Base-by-base conservation (phyloP, 2,329 filamentous ascomycete species). In the Cladosporium austrohemisphaericum region DNA sequence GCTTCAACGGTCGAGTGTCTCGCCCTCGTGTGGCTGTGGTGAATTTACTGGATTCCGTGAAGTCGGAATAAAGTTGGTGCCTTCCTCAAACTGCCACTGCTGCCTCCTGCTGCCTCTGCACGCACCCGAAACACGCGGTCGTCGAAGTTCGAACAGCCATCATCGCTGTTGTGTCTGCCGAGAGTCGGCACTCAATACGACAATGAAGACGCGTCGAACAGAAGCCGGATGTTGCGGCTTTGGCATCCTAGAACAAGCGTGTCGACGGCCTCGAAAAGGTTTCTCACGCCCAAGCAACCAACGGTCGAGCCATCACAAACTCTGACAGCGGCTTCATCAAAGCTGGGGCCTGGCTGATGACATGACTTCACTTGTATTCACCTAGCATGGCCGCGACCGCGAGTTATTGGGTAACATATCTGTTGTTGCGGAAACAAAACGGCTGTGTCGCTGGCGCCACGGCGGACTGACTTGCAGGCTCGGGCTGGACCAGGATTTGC, bases 391-490 rank as follows among this genome's bases (percentile, higher is more conserved):
- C 8, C 5, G 13, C 28, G 1, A 5, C 20, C 13, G n/a, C 3
- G 37, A 16, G 19, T 31, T 26, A 6, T 1, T 16, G 19, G 16
- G 20, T 22, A 25, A 40, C 23, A 26, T 14, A 40, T 5, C 11
- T 26, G 44, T 47, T 38, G 44, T 38, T 47, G 18, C 33, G 44
- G 44, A 19, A 38, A 47, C 44, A 37, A n/a, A 23, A 38, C 19
- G 36, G 16, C 33, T 10, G 16, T 20, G 28, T 26, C 20, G 26
- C 18, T 38, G 35, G 23, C 19, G 25, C 26, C 26, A 19, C 28
- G 31, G 31, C 31, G 31, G 23, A n/a, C 5, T 38, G 6, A 23
- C 33, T 20, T 47, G 44, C 44, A 23, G 33, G 33, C 22, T 19
- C n/a, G 33, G 33, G 13, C 16, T 36, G 33, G 9, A 36, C 33